Evolutionary conservation across 2,329 filamentous ascomycete species (phyloP).

Genomic region (Penicillium concentricum): DNA sequence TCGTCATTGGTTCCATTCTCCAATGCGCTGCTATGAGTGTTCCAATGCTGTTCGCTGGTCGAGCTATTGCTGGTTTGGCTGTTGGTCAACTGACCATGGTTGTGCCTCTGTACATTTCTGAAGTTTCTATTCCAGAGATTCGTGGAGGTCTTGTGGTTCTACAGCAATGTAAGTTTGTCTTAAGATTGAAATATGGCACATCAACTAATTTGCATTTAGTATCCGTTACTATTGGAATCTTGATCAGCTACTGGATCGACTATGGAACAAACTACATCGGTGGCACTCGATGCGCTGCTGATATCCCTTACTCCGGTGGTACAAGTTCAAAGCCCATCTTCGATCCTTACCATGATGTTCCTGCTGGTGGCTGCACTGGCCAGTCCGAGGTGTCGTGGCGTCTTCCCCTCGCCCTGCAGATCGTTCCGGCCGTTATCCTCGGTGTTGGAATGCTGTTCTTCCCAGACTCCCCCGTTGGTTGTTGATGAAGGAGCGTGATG

Average conservation of each 20-base stretch:
- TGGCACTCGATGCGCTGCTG: constrained; percentile 48
- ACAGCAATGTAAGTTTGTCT: constrained; percentile 34
- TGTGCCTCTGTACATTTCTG: constrained; percentile 55
- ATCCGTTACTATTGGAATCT: constrained; percentile 39
- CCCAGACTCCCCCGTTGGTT: constrained; percentile 59
- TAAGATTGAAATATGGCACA: not conserved
- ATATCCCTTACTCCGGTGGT: constrained; percentile 49
- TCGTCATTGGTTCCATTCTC: constrained; percentile 51
- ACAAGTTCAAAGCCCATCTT: constrained; percentile 41
- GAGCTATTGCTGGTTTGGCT: constrained; percentile 47
- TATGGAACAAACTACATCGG: constrained; percentile 49
- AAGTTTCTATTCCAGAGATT: constrained; percentile 46
- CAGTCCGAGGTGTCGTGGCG: constrained; percentile 52
- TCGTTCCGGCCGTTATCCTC: constrained; percentile 41
- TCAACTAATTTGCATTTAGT: constrained; percentile 40
- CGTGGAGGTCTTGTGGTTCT: constrained; percentile 40
- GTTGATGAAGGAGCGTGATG: constrained; percentile 48
- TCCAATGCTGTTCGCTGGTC: constrained; percentile 46
- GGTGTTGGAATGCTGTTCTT: constrained; percentile 48
- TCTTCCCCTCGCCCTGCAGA: constrained; percentile 49
- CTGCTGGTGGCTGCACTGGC: constrained; percentile 47
- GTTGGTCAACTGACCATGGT: constrained; percentile 48
- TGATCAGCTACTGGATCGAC: constrained; percentile 42
- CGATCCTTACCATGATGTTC: constrained; percentile 44
- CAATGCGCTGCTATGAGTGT: constrained; percentile 46